Evolutionary conservation across 2,329 filamentous ascomycete genomes (phyloP), one percentile per base, ranked within the genome.

Genomic region (Penicillium corylophilum): DNA sequence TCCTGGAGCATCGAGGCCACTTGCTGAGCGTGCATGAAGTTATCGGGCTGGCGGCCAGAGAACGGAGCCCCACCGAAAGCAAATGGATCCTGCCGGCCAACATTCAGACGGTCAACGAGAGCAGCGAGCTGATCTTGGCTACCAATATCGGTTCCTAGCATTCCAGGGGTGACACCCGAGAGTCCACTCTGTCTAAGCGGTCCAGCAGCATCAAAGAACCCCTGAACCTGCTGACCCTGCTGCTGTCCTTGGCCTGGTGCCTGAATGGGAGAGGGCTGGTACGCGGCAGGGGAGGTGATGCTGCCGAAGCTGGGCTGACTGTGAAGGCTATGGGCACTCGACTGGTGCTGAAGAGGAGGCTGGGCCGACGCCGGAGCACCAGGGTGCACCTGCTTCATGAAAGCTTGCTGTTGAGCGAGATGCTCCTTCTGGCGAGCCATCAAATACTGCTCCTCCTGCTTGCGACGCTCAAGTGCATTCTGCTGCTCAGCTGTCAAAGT

Each of bases 401-500:
- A 80, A 53, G 91, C 85, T 65, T 95, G 91, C 66, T 95, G 91
- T 57, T 91, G 89, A 57, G 91, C 88, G 49, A 96, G 82, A 61
- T 90, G 90, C 69, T 99, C 94, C 61, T 96, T 90, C 71, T 99
- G 94, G 38, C 94, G 87, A 41, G 95, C 94, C 84, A 97, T 95
- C 31, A 95, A 80, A 69, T 94, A 96, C 70, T 99, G 94, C 67
- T 99, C 95, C 72, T 99, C 94, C 71, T 99, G 94, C 77, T 99
- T 99, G 46, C 94, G 83, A 48, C 94, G 84, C 75, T 99, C 94
- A 1, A 99, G 78, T 35, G 95, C 95, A 74, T 99, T 99, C 70
- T 99, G 94, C 72, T 99, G 94, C 66, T 97, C 93, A 0, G 94
- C 94, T 8, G 95, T 99, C 61, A 99, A 78, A 1, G 95, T 99